Evolutionary conservation across 441 rosid genomes (phyloP).

Genomic region (Syzygium malaccense): DNA sequence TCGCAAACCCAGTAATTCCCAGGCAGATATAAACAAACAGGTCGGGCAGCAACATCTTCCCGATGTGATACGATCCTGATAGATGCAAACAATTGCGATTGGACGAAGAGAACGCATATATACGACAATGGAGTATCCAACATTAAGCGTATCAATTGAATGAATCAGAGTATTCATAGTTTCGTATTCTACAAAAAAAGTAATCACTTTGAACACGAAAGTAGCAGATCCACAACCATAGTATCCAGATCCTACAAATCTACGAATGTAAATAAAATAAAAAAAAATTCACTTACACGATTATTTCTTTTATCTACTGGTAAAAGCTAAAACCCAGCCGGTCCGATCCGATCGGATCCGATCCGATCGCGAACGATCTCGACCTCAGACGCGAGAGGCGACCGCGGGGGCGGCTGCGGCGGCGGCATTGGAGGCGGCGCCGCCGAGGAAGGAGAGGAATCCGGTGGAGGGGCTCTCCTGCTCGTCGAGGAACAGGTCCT

Average conservation of each 20-base stretch:
- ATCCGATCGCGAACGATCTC: neutral
- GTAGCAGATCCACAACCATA: neutral
- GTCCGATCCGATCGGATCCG: neutral
- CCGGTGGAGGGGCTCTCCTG: slow-evolving; percentile 18
- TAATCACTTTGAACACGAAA: neutral
- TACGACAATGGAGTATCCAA: neutral
- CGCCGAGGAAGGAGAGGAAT: slow-evolving; percentile 20
- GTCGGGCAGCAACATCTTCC: neutral
- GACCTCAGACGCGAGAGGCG: slow-evolving; percentile 7
- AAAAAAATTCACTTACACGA: neutral
- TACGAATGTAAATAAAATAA: neutral
- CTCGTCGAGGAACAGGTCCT: slow-evolving; percentile 20
- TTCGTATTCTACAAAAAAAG: neutral
- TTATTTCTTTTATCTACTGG: neutral
- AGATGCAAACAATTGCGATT: neutral
- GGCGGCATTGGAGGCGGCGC: slow-evolving; percentile 14
- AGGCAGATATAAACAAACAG: neutral
- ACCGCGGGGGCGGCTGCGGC: slow-evolving; percentile 12
- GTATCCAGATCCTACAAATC: neutral
- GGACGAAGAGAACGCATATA: neutral
- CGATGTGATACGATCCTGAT: neutral
- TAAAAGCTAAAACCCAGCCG: neutral
- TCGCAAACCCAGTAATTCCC: neutral
- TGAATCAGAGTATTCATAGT: neutral
- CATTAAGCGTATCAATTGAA: neutral